Percentiles rank a stretch among this genome's conserved stretches.
Evolutionary conservation across 352 stramenopile genomes (phyloP).

Genomic region (Achlya hypogyna): DNA sequence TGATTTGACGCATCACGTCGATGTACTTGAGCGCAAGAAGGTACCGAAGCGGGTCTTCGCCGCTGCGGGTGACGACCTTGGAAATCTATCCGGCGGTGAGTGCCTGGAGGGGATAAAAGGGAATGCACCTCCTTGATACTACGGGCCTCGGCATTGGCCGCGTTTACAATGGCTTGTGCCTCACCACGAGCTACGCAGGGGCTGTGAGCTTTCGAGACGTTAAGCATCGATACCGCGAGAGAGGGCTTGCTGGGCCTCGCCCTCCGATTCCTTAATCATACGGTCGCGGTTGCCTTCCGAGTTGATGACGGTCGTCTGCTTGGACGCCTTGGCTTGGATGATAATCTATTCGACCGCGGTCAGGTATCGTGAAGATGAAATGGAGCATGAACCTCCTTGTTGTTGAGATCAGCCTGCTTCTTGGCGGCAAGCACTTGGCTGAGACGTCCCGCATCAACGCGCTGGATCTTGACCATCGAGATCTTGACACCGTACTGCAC

Average conservation of each 20-base stretch:
- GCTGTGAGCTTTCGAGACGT: not conserved
- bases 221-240: constrained; percentile 20
- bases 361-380: not conserved
- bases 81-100: constrained; percentile 21
- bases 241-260: constrained; percentile 25
- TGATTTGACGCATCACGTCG: constrained; percentile 25
- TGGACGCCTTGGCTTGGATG: constrained; percentile 28
- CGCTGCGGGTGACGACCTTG: constrained; percentile 19
- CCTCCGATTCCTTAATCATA: constrained; percentile 32
- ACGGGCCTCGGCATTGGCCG: constrained; percentile 25
- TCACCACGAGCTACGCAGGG: constrained; percentile 24
- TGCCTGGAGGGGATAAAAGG: not conserved
- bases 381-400: constrained; percentile 24
- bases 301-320: constrained; percentile 33
- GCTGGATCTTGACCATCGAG: constrained; percentile 33
- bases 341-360: constrained; percentile 21
- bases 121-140: constrained; percentile 22
- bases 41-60: constrained; percentile 29
- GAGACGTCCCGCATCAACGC: constrained; percentile 26
- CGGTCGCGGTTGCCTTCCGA: constrained; percentile 29
- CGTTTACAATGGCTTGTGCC: constrained; percentile 29
- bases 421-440: constrained; percentile 28
- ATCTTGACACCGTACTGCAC: constrained; percentile 30
- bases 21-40: constrained; percentile 37
- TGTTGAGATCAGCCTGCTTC: constrained; percentile 35